Conservation (phyloP, 73 alveolate genomes). For the Symbiodinium natans region DNA sequence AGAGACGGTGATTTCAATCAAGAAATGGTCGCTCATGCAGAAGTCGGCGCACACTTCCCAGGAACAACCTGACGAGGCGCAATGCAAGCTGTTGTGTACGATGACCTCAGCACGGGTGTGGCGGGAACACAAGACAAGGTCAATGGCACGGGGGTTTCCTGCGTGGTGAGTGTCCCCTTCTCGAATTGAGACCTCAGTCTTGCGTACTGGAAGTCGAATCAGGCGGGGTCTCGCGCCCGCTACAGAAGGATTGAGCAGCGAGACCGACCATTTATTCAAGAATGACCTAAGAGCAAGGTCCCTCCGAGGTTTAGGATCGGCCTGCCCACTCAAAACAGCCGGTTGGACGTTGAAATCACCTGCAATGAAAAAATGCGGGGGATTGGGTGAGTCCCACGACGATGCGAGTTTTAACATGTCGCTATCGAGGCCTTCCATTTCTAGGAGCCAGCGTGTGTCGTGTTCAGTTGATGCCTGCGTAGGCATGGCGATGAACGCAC, state of each 20-base stretch:
- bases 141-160: neutral
- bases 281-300: neutral
- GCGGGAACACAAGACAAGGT: neutral
- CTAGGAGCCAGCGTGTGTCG: neutral
- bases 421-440: neutral
- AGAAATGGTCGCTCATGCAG: neutral
- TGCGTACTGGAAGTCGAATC: neutral
- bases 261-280: neutral
- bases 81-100: neutral
- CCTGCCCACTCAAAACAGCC: neutral
- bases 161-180: neutral
- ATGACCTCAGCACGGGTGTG: neutral
- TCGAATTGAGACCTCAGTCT: neutral
- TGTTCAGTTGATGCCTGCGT: neutral
- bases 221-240: neutral
- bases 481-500: neutral
- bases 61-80: neutral
- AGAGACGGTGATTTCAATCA: neutral
- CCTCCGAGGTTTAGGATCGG: neutral
- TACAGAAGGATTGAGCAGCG: neutral
- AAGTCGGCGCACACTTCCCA: neutral
- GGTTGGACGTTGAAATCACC: neutral
- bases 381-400: neutral
- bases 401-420: neutral
- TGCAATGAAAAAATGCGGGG: neutral